phyloP scores from a whole-genome alignment of 129 eudicot species.

The Flaveria sonorensis region DNA sequence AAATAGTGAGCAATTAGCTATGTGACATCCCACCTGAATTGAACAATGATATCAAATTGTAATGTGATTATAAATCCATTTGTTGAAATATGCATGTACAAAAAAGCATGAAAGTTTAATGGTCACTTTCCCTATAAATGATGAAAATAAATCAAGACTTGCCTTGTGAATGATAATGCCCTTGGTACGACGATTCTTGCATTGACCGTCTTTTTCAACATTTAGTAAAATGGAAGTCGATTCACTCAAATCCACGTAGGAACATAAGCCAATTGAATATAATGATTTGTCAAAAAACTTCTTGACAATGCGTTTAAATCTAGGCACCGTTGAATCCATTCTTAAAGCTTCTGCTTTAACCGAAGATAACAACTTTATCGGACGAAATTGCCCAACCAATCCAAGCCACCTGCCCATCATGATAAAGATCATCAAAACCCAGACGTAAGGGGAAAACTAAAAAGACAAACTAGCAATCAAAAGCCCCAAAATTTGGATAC shows the following conservation, averaged over 20 bases:
- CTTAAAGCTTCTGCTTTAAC: conserved; percentile 46
- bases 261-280: conserved; percentile 55
- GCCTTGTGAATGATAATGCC: conserved; percentile 70
- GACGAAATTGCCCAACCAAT: conserved; percentile 76
- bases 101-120: neutral
- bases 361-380: conserved; percentile 64
- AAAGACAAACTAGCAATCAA: neutral
- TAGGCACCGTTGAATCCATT: conserved; percentile 40
- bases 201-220: conserved; percentile 65
- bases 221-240: conserved; percentile 57
- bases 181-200: conserved; percentile 50
- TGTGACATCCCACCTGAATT: conserved; percentile 1
- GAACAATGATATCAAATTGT: conserved; percentile 3
- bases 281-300: conserved; percentile 70
- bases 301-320: conserved; percentile 50
- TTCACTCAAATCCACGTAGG: conserved; percentile 50
- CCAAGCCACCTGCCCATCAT: conserved; percentile 74
- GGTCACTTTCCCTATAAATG: neutral
- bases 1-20: neutral
- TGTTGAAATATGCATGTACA: conserved; percentile 3
- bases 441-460: neutral
- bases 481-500: neutral
- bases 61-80: neutral
- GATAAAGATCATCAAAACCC: conserved; percentile 1
- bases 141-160: conserved; percentile 33